A percentile compares a stretch with the other conserved stretches of the same genome.
phyloP scores from a whole-genome alignment of 352 stramenopile genomes.

The Phytophthora podocarpi region DNA sequence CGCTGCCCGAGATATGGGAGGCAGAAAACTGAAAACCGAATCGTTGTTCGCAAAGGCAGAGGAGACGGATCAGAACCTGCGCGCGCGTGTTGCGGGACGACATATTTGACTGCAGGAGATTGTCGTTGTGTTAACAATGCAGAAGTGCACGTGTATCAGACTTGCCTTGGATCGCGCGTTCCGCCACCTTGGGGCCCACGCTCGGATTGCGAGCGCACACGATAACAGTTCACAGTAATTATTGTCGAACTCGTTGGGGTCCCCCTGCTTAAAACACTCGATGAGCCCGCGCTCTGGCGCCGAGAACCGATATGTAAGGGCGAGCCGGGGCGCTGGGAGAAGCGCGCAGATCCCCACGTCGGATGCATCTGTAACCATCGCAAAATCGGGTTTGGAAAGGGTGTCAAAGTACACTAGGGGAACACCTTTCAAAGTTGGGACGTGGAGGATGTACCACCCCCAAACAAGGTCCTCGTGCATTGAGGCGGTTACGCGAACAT shows the following conservation, averaged over 20 bases:
- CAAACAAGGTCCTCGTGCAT: neutral
- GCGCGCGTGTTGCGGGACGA: conserved; percentile 13
- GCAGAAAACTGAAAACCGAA: conserved; percentile 6
- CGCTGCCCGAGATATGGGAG: conserved; percentile 1
- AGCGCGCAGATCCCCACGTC: neutral
- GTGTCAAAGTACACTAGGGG: neutral
- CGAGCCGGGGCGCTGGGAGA: neutral
- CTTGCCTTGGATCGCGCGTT: neutral
- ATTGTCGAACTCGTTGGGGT: conserved; percentile 1
- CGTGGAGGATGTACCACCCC: neutral
- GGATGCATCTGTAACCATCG: neutral
- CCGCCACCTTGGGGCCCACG: neutral
- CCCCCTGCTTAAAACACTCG: neutral
- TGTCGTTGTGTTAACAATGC: conserved; percentile 22
- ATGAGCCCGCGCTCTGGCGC: neutral
- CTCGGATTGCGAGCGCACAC: neutral
- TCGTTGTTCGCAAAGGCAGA: neutral
- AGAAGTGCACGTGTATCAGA: conserved; percentile 18
- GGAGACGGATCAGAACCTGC: conserved; percentile 3
- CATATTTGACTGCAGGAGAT: conserved; percentile 15
- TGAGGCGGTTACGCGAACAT: neutral
- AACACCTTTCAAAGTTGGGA: neutral
- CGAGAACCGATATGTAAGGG: neutral
- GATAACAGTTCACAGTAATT: conserved; percentile 1
- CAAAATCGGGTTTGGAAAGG: neutral